phyloP scores from a whole-genome alignment of 1,284 basidiomycete genomes.

The Megacollybia platyphylla region DNA sequence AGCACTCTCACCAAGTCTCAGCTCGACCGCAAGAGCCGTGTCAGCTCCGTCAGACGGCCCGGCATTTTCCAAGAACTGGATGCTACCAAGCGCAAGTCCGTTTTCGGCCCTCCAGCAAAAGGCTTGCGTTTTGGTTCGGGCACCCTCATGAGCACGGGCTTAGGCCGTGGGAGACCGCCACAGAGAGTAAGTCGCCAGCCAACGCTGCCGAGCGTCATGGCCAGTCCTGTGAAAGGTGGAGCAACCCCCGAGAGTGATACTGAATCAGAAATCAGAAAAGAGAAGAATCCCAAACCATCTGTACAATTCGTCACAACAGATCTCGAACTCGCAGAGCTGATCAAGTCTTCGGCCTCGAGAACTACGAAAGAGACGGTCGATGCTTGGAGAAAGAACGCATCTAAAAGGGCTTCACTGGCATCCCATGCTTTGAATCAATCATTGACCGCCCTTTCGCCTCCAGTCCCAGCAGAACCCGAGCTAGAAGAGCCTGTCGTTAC shows the following conservation, averaged over 20 bases:
- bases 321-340: slow-evolving; percentile 4
- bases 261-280: slow-evolving; percentile 7
- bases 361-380: slow-evolving; percentile 18
- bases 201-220: slow-evolving; percentile 43
- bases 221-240: slow-evolving; percentile 46
- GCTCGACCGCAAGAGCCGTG: not conserved
- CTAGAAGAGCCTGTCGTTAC: slow-evolving; percentile 17
- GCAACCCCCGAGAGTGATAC: slow-evolving; percentile 7
- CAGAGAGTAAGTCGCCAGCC: slow-evolving; percentile 52
- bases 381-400: slow-evolving; percentile 23
- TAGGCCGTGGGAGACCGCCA: slow-evolving; percentile 8
- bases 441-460: slow-evolving; percentile 28
- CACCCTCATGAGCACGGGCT: slow-evolving; percentile 7
- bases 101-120: slow-evolving; percentile 3
- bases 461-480: slow-evolving; percentile 29
- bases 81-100: slow-evolving; percentile 2
- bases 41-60: not conserved
- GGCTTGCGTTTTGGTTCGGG: slow-evolving; percentile 1
- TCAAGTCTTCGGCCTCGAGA: slow-evolving; percentile 4
- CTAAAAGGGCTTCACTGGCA: slow-evolving; percentile 44
- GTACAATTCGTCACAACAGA: slow-evolving; percentile 2
- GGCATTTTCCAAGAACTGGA: not conserved
- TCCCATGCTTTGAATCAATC: slow-evolving; percentile 46
- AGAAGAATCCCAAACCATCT: slow-evolving; percentile 4
- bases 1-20: slow-evolving; percentile 2